Evolutionary conservation across 441 rosid genomes (phyloP), one percentile per base, ranked within the genome.

Genomic region (Daphne laureola): DNA sequence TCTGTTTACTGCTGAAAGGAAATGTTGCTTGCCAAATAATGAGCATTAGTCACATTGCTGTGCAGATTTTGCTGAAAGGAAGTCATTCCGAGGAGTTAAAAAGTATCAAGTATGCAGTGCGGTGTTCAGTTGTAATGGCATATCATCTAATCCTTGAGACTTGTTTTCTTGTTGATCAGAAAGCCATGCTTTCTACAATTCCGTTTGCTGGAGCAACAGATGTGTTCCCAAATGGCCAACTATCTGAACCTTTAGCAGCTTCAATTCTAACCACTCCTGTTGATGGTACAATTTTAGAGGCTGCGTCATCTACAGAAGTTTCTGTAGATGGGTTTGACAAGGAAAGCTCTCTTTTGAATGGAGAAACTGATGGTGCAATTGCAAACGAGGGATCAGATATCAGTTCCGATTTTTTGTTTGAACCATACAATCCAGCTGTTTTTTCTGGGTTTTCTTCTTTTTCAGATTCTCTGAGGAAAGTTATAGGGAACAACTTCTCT

Each of bases 41-140:
- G 38, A 31, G 7, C 36, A 17, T n/a, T 11, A 73, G 40, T 9
- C 38, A 31, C 38, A 31, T 31, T 31, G 38, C 11, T 31, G 52
- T 76, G 69, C 87, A 93, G 99, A 78, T 93, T 70, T 78, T 93
- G 74, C 76, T 93, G 67, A 90, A 82, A 81, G 99, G 99, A 72
- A 72, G 87, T 73, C 77, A 82, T 52, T 80, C 85, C 21, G 81
- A 82, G 14, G 94, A 74, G 69, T 70, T 93, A 75, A 93, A 93
- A 73, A 90, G 72, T 79, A 65, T 93, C 66, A 93, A 93, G 75
- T 80, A 67, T 62, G 87, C 86, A 66, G 79, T 90, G 45, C 99
- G 82, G 56, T 63, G 69, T 58, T 87, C 87, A 8, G 85, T 84
- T 63, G 64, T 66, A 16, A 60, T 84, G 72, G 99, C 99, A 45